These are phyloP conservation scores for Claviceps sp. DNA, from an alignment of 2,329 filamentous ascomycete genomes.

Conservation along the genomic window DNA sequence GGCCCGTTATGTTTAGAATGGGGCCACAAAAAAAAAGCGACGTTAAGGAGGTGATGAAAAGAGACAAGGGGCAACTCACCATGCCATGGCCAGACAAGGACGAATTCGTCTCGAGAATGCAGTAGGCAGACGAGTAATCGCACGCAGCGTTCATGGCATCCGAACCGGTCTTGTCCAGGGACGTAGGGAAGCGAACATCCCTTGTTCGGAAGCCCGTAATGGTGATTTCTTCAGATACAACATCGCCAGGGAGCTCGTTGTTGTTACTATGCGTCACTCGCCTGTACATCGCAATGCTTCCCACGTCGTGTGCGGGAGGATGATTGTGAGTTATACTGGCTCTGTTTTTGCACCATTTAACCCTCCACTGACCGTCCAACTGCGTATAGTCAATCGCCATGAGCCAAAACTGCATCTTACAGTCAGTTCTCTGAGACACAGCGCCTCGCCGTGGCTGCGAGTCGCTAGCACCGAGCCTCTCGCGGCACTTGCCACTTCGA, in stretches of 20 bases:
- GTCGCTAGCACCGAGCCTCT: too few species aligned
- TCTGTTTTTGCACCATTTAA: too few species aligned
- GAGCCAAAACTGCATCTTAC: too few species aligned
- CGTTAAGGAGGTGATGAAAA: background rate
- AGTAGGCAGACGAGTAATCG: slow-evolving; percentile 91
- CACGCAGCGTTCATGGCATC: slow-evolving; percentile 94
- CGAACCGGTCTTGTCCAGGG: slow-evolving; percentile 87
- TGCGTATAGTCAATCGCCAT: too few species aligned
- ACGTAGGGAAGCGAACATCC: slow-evolving; percentile 77
- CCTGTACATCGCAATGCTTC: too few species aligned
- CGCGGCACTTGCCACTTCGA: too few species aligned
- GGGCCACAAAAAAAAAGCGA: background rate
- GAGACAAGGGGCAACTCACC: slow-evolving; percentile 29
- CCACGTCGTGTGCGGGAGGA: too few species aligned
- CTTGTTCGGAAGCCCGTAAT: slow-evolving; percentile 60
- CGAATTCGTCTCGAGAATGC: slow-evolving; percentile 73
- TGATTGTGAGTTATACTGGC: too few species aligned
- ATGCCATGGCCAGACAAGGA: slow-evolving; percentile 62
- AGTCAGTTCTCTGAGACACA: too few species aligned
- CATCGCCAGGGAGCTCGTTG: background rate
- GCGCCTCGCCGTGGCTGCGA: too few species aligned
- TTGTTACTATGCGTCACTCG: background rate
- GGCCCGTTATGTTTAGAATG: background rate
- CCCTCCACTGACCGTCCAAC: too few species aligned
- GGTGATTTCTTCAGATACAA: slow-evolving; percentile 37